phyloP scores from a whole-genome alignment of 805 yeast genomes.

The Candida namnaoensis region DNA sequence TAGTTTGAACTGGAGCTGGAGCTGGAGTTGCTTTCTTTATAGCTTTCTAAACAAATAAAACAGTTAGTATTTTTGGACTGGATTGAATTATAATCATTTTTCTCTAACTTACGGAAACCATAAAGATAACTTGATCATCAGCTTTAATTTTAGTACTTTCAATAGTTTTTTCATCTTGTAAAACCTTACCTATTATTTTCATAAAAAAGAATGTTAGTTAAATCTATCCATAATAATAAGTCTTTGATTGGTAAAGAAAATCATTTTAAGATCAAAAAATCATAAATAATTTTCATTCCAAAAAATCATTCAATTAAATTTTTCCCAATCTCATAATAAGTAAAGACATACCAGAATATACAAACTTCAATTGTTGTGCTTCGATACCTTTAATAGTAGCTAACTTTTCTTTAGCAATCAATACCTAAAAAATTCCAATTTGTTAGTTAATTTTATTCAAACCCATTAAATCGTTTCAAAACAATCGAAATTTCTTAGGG shows the following conservation, averaged over 20 bases:
- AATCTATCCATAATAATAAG: too few relatives aligned
- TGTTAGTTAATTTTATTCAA: too few relatives aligned
- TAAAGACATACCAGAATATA: constrained; percentile 63
- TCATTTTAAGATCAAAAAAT: too few relatives aligned
- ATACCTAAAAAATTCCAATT: too few relatives aligned
- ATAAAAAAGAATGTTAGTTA: background rate
- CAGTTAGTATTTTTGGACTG: too few relatives aligned
- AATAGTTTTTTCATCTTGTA: constrained; percentile 74
- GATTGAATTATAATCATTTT: too few relatives aligned
- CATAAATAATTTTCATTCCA: too few relatives aligned
- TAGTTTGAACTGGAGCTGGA: constrained; percentile 15
- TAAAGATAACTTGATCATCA: constrained; percentile 82
- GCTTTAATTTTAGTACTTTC: constrained; percentile 70
- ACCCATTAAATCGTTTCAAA: too few relatives aligned
- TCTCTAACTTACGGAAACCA: constrained; percentile 69
- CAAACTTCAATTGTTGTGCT: constrained; percentile 71
- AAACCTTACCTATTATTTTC: constrained; percentile 51
- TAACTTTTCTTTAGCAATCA: constrained; percentile 63
- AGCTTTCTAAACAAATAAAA: constrained; percentile 20
- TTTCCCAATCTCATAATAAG: too few relatives aligned
- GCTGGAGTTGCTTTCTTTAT: constrained; percentile 16
- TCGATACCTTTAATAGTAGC: constrained; percentile 65
- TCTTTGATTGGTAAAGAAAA: background rate
- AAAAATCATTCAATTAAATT: too few relatives aligned
- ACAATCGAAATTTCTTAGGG: too few relatives aligned